These are phyloP conservation scores for Russula sp. DNA, from an alignment of 768 basidiomycete genomes.

Conservation along the genomic window DNA sequence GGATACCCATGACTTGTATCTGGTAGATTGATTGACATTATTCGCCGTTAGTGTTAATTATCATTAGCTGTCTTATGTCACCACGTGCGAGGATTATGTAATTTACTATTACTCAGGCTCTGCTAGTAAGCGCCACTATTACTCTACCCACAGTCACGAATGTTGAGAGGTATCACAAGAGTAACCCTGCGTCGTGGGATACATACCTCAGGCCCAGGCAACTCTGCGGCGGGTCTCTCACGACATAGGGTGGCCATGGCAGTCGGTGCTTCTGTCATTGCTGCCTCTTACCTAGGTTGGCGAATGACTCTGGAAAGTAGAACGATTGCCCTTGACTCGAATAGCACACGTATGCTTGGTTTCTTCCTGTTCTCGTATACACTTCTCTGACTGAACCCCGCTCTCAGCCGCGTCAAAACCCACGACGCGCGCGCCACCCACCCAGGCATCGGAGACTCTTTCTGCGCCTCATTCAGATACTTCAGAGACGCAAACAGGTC, in stretches of 20 bases:
- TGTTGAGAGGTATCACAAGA: constrained; percentile 19
- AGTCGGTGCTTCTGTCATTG: constrained; percentile 30
- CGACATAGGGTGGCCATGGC: constrained; percentile 25
- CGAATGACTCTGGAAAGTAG: constrained; percentile 25
- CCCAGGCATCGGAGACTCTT: constrained; percentile 7
- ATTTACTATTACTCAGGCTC: neutral
- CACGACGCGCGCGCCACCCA: neutral
- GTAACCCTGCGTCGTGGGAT: constrained; percentile 14
- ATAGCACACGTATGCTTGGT: neutral
- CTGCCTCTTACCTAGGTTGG: constrained; percentile 33
- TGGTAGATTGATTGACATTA: too few relatives aligned
- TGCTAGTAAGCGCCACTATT: neutral
- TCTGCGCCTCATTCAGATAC: neutral
- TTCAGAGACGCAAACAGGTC: neutral
- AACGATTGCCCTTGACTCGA: constrained; percentile 27
- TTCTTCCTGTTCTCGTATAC: neutral
- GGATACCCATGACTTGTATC: too few relatives aligned
- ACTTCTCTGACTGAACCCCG: constrained; percentile 10
- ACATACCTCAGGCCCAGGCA: constrained; percentile 15
- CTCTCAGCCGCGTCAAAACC: constrained; percentile 13
- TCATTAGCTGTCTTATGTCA: too few relatives aligned
- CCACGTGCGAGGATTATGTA: neutral
- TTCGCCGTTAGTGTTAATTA: too few relatives aligned
- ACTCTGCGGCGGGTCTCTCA: neutral
- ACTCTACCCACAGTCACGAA: neutral